A percentile compares a stretch with the other conserved stretches of the same genome.
phyloP scores from a whole-genome alignment of 768 basidiomycete species.

The Pleurotus ostreatus region DNA sequence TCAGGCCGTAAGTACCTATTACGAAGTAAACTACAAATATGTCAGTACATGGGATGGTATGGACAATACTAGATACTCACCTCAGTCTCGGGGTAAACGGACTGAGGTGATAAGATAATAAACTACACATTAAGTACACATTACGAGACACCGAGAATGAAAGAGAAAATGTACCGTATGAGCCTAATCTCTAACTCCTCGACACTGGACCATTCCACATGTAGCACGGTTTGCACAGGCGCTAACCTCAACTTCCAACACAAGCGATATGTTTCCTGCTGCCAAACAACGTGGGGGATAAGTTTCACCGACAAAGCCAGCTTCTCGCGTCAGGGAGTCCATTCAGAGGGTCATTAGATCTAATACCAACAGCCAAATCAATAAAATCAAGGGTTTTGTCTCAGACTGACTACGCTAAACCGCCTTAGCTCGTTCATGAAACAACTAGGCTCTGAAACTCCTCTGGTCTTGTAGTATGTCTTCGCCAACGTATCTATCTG shows the following conservation, averaged over 20 bases:
- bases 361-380: too few relatives aligned
- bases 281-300: too few relatives aligned
- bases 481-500: too few relatives aligned
- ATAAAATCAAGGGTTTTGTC: too few relatives aligned
- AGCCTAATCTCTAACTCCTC: not conserved
- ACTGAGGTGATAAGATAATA: not conserved
- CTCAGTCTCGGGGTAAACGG: not conserved
- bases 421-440: too few relatives aligned
- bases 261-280: not conserved
- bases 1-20: not conserved
- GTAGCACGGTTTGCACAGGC: not conserved
- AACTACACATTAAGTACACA: not conserved
- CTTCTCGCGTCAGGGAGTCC: too few relatives aligned
- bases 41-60: not conserved
- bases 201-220: not conserved
- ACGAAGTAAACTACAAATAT: not conserved
- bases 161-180: not conserved
- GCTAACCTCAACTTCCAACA: conserved; percentile 1
- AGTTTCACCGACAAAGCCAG: too few relatives aligned
- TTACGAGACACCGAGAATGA: not conserved
- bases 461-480: too few relatives aligned
- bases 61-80: not conserved
- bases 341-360: too few relatives aligned
- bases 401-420: too few relatives aligned
- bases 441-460: too few relatives aligned